Conservation (phyloP, 225 moss, liverwort and hornwort genomes). For the Anthoceros angustus region DNA sequence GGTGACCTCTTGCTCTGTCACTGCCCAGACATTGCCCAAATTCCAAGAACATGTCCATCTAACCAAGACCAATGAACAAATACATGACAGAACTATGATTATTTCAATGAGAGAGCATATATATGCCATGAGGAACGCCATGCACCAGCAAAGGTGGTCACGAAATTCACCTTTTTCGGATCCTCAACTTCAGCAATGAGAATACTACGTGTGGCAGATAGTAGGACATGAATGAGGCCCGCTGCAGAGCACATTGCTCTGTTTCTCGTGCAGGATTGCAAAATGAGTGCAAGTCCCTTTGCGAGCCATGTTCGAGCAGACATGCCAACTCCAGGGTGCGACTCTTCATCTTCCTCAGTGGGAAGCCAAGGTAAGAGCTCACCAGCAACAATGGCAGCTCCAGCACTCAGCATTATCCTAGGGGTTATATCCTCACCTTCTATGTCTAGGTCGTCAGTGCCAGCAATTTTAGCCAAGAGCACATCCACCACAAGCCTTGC, state of each 20-base stretch:
- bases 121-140: too few relatives aligned
- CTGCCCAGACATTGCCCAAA: neutral
- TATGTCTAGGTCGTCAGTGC: constrained; percentile 68
- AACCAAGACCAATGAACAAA: too few relatives aligned
- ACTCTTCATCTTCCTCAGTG: constrained; percentile 11
- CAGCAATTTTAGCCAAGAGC: constrained; percentile 87
- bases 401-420: constrained; percentile 80
- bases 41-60: neutral
- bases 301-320: constrained; percentile 78
- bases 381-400: constrained; percentile 66
- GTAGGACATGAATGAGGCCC: constrained; percentile 54
- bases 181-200: constrained; percentile 33
- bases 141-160: too few relatives aligned
- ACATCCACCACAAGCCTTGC: constrained; percentile 76
- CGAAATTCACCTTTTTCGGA: constrained; percentile 16
- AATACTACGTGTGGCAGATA: constrained; percentile 52
- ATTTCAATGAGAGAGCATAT: too few relatives aligned
- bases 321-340: constrained; percentile 20
- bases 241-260: constrained; percentile 89
- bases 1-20: neutral
- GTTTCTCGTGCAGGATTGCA: constrained; percentile 91
- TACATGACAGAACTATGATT: too few relatives aligned
- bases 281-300: constrained; percentile 54
- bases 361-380: constrained; percentile 83
- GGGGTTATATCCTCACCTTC: constrained; percentile 57